Percentiles rank a stretch among this genome's conserved stretches.
Conservation (phyloP, 2,329 filamentous ascomycete species). For the Phaeosphaeriaceae sp. region DNA sequence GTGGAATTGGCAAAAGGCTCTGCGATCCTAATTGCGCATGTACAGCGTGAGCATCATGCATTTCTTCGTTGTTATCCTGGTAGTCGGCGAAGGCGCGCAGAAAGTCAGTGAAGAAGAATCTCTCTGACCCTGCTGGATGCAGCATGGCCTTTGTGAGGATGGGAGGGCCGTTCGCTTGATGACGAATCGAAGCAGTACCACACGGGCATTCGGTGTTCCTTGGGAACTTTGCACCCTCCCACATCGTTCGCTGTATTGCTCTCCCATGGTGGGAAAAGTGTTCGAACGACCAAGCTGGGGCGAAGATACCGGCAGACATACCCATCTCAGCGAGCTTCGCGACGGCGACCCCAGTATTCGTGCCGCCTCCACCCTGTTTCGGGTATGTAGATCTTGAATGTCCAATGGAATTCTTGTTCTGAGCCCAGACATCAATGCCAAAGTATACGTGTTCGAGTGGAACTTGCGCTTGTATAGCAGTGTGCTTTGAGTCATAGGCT, state of each 20-base stretch:
- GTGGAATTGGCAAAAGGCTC: not conserved
- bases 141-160: conserved; percentile 39
- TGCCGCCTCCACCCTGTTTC: conserved; percentile 49
- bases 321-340: conserved; percentile 44
- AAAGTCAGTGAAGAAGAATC: conserved; percentile 52
- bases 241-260: conserved; percentile 43
- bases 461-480: conserved; percentile 35
- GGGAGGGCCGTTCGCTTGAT: conserved; percentile 31
- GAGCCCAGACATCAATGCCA: conserved; percentile 58
- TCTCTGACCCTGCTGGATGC: conserved; percentile 43
- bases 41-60: conserved; percentile 23
- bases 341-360: conserved; percentile 52
- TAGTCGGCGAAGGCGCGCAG: conserved; percentile 38
- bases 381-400: conserved; percentile 49
- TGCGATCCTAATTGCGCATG: conserved; percentile 45
- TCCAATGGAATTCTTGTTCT: conserved; percentile 43
- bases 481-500: conserved; percentile 29
- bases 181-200: conserved; percentile 24
- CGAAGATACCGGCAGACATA: conserved; percentile 54
- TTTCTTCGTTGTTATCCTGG: conserved; percentile 10
- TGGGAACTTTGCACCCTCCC: conserved; percentile 43
- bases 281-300: conserved; percentile 57
- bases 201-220: conserved; percentile 44
- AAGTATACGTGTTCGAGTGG: conserved; percentile 44
- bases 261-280: conserved; percentile 46